These are phyloP conservation scores for Pseudogymnoascus sp. DNA, from an alignment of 2,329 filamentous ascomycete genomes.

Conservation along the genomic window DNA sequence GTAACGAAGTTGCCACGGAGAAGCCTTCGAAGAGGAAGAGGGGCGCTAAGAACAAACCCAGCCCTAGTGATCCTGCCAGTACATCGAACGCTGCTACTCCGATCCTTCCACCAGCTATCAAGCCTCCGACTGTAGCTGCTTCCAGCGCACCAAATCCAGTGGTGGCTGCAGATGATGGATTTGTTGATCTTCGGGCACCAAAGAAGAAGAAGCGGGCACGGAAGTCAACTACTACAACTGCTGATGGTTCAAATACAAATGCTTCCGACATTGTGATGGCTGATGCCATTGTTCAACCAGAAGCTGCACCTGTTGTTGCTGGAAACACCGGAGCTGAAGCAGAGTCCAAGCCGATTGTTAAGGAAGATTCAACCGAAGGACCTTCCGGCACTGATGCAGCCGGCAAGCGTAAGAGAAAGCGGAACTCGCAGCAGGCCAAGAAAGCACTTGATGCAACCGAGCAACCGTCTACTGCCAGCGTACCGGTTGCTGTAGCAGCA, in stretches of 20 bases:
- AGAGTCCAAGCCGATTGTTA: neutral
- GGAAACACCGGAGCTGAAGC: neutral
- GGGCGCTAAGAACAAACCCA: neutral
- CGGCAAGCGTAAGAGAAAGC: neutral
- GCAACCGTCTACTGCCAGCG: neutral
- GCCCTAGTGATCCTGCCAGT: neutral
- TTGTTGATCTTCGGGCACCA: neutral
- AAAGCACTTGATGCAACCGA: neutral
- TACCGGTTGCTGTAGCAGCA: neutral
- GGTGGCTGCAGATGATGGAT: neutral
- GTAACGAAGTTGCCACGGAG: neutral
- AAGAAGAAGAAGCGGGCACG: conserved; percentile 10
- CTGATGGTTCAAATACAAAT: neutral
- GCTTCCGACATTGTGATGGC: neutral
- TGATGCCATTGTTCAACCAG: neutral
- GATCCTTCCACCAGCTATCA: neutral
- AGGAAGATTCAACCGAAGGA: neutral
- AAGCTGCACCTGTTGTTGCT: neutral
- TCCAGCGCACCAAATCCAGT: neutral
- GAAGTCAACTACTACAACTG: neutral
- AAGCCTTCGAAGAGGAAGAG: neutral
- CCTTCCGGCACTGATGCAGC: neutral
- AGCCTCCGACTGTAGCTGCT: neutral
- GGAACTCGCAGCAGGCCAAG: neutral
- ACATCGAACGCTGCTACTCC: neutral